Evolutionary conservation across 257 asterid genomes (phyloP).

Genomic region (Solanum etuberosum): DNA sequence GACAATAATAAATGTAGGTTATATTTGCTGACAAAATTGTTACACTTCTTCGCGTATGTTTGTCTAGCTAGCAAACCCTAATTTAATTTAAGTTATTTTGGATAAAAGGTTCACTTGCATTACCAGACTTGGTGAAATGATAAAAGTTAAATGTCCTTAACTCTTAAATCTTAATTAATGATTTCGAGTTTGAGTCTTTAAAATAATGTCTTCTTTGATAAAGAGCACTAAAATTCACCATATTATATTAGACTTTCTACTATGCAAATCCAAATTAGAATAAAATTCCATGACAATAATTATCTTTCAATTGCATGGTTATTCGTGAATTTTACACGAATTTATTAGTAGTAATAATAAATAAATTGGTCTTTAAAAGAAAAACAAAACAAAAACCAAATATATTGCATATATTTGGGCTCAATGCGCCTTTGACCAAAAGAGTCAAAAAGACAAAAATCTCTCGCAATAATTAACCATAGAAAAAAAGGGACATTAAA

Average conservation of each 20-base stretch:
- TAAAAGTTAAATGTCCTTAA: not conserved
- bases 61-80: not conserved
- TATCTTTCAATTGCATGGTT: not conserved
- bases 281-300: not conserved
- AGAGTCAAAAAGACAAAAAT: not conserved
- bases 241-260: no score
- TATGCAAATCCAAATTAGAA: not conserved
- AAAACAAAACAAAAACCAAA: not conserved
- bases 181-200: not conserved
- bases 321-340: not conserved
- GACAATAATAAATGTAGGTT: not conserved
- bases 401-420: not conserved
- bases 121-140: not conserved
- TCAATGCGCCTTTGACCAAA: not conserved
- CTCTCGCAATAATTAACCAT: not conserved
- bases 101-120: not conserved
- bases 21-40: not conserved
- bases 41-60: not conserved
- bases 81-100: not conserved
- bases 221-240: not conserved
- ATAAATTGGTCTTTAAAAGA: not conserved
- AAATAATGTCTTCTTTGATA: rapidly evolving
- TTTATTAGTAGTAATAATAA: not conserved
- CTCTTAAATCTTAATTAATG: not conserved
- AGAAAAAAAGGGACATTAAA: not conserved